Percentiles rank a stretch among this genome's conserved stretches.
phyloP scores from a whole-genome alignment of 768 basidiomycete genomes.

The Hygrophoropsis aurantiaca region DNA sequence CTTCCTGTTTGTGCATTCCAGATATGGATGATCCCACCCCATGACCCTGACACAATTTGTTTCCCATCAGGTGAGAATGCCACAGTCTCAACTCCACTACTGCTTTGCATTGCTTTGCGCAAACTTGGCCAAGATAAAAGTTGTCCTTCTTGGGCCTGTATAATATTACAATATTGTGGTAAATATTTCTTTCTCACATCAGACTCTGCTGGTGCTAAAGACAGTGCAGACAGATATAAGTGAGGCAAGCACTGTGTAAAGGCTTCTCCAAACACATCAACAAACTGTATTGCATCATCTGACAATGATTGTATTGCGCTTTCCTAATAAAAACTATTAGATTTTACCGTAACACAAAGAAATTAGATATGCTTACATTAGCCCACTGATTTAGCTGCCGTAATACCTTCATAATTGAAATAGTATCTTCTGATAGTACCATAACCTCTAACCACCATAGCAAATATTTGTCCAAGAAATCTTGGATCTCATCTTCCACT shows the following conservation, averaged over 20 bases:
- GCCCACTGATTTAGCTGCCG: no score
- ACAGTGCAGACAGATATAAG: constrained; percentile 39
- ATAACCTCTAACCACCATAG: constrained; percentile 42
- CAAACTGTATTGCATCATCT: constrained; percentile 27
- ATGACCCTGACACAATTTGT: constrained; percentile 12
- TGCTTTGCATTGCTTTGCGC: constrained; percentile 10
- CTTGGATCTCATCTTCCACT: constrained; percentile 12
- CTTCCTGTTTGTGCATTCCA: constrained; percentile 22
- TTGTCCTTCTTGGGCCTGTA: constrained; percentile 1
- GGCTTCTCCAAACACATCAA: constrained; percentile 26
- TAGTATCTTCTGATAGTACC: constrained; percentile 18
- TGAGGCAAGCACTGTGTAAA: constrained; percentile 34
- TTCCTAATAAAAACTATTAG: constrained; percentile 3
- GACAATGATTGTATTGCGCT: constrained; percentile 14
- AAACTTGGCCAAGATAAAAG: constrained; percentile 14
- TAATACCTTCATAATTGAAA: background rate
- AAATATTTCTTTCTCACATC: constrained; percentile 15
- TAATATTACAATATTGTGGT: background rate
- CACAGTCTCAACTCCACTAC: constrained; percentile 6
- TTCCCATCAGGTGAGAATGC: constrained; percentile 19
- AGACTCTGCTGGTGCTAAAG: constrained; percentile 29
- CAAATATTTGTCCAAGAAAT: constrained; percentile 23
- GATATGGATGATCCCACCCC: constrained; percentile 16
- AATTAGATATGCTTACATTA: no score
- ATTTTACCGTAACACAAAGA: no score